phyloP scores from a whole-genome alignment of 345 rosid genomes.

The Dipteronia dyeriana region DNA sequence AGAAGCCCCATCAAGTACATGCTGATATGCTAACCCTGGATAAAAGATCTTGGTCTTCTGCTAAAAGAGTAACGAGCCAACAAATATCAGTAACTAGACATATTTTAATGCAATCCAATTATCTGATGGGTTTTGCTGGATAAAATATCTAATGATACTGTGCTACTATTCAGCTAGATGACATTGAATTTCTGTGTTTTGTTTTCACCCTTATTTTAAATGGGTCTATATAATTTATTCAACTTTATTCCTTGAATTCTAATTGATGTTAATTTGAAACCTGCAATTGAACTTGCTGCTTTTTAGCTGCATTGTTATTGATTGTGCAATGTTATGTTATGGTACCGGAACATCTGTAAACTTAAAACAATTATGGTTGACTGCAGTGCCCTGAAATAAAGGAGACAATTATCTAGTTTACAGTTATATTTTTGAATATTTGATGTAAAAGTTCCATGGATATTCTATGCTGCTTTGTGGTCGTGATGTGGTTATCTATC shows the following conservation, averaged over 20 bases:
- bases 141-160: neutral
- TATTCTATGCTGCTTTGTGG: neutral
- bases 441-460: neutral
- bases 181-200: neutral
- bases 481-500: neutral
- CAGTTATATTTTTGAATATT: neutral
- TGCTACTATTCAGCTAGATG: neutral
- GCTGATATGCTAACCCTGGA: too few relatives aligned
- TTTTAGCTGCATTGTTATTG: neutral
- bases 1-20: too few relatives aligned
- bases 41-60: too few relatives aligned
- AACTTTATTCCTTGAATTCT: neutral
- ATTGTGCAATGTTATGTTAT: neutral
- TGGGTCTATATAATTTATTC: neutral
- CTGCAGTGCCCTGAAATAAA: neutral
- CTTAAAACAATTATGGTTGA: neutral
- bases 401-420: neutral
- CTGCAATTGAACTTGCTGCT: neutral
- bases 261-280: neutral
- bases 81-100: too few relatives aligned
- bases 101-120: too few relatives aligned
- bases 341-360: neutral
- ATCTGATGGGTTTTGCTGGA: neutral
- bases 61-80: too few relatives aligned
- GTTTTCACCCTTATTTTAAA: neutral